A percentile compares a stretch with the other conserved stretches of the same genome.
phyloP scores from a whole-genome alignment of 1,284 basidiomycete species.

The Cryptococcus sp. region DNA sequence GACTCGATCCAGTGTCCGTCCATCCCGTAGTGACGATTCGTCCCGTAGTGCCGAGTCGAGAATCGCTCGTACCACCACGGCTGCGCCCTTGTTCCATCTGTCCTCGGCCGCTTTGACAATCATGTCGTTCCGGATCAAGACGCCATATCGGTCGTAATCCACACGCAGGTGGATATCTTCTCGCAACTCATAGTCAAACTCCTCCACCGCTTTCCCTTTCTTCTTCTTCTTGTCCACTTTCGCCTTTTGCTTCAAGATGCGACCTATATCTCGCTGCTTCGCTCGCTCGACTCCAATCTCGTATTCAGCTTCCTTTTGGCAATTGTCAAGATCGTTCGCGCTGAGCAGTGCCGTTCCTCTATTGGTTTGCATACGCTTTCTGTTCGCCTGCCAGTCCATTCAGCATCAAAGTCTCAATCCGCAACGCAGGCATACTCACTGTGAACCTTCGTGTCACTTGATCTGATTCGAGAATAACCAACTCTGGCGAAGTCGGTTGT shows the following conservation, averaged over 20 bases:
- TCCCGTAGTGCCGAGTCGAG: slow-evolving; percentile 69
- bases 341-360: slow-evolving; percentile 45
- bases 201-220: slow-evolving; percentile 20
- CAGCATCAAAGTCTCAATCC: background rate
- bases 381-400: slow-evolving; percentile 23
- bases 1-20: slow-evolving; percentile 32
- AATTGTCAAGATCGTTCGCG: slow-evolving; percentile 48
- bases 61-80: slow-evolving; percentile 67
- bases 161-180: slow-evolving; percentile 54
- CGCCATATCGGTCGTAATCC: slow-evolving; percentile 84
- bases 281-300: slow-evolving; percentile 49
- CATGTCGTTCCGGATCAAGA: slow-evolving; percentile 83
- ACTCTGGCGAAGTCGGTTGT: slow-evolving; percentile 33
- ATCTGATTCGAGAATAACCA: slow-evolving; percentile 34
- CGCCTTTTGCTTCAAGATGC: slow-evolving; percentile 27
- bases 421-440: slow-evolving; percentile 18
- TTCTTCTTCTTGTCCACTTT: slow-evolving; percentile 32
- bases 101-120: slow-evolving; percentile 72
- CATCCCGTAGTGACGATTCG: slow-evolving; percentile 59
- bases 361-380: slow-evolving; percentile 10
- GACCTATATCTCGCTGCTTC: slow-evolving; percentile 33
- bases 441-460: slow-evolving; percentile 32
- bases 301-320: slow-evolving; percentile 34
- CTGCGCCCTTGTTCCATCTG: slow-evolving; percentile 74
- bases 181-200: slow-evolving; percentile 32